These are phyloP conservation scores for Pythium brachiatum DNA, from an alignment of 352 stramenopile species.

Conservation along the genomic window DNA sequence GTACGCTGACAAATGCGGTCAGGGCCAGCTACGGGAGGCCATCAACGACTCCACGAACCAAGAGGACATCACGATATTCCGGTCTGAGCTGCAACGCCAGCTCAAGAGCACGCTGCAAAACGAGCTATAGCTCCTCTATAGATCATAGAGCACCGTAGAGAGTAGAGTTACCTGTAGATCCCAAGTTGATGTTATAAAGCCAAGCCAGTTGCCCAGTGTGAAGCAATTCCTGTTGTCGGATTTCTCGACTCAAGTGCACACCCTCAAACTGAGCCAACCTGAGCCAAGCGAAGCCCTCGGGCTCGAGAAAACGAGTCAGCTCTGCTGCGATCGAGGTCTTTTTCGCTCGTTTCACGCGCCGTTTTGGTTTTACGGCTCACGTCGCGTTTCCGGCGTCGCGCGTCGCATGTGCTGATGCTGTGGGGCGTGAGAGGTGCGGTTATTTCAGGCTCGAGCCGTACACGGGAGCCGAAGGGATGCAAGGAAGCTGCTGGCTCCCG, in stretches of 20 bases:
- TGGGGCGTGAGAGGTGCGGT: neutral
- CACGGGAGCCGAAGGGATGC: neutral
- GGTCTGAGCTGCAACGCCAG: constrained; percentile 45
- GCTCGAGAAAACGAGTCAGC: neutral
- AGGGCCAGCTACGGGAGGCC: constrained; percentile 49
- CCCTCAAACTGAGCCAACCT: no score
- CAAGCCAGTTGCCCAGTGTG: no score
- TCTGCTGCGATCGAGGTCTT: neutral
- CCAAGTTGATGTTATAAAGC: neutral
- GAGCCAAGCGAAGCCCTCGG: no score
- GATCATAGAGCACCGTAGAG: neutral
- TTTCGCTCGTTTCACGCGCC: constrained; percentile 13
- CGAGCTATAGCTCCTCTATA: neutral
- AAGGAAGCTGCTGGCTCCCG: neutral
- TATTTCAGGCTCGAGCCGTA: neutral
- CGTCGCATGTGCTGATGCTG: constrained; percentile 6
- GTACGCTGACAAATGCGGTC: constrained; percentile 84
- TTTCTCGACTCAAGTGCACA: no score
- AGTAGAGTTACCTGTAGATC: neutral
- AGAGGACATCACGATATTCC: constrained; percentile 68
- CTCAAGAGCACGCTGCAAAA: constrained; percentile 19
- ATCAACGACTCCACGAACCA: constrained; percentile 69
- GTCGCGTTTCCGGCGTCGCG: neutral
- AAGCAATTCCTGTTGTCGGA: no score
- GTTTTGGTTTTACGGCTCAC: constrained; percentile 2